These are phyloP conservation scores for Boletus huronensis DNA, from an alignment of 768 basidiomycete genomes.

Conservation along the genomic window DNA sequence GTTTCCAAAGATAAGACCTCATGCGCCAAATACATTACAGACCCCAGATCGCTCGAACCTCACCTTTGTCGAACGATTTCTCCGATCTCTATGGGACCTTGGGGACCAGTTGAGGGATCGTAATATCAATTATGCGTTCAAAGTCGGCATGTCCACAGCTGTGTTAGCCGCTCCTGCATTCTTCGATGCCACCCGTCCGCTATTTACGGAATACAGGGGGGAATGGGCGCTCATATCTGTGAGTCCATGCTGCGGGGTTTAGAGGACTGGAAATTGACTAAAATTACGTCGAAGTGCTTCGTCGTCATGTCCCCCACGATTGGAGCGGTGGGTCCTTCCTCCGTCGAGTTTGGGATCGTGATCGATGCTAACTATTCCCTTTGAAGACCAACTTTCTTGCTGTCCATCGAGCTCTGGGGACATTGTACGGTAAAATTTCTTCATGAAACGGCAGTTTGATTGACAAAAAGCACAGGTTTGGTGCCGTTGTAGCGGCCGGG, in stretches of 20 bases:
- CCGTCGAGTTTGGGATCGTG: neutral
- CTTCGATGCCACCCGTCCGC: conserved; percentile 68
- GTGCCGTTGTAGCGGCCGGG: conserved; percentile 70
- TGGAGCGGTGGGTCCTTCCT: conserved; percentile 59
- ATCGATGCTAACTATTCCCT: conserved; percentile 11
- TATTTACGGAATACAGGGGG: conserved; percentile 80
- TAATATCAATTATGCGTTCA: conserved; percentile 84
- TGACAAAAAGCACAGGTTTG: conserved; percentile 47
- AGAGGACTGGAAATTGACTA: conserved; percentile 2
- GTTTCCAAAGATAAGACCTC: conserved; percentile 80
- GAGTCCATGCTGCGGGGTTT: conserved; percentile 27
- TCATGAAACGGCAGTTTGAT: neutral
- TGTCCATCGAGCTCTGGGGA: conserved; percentile 80
- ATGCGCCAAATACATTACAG: conserved; percentile 83
- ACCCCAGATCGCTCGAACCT: conserved; percentile 65
- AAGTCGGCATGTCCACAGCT: conserved; percentile 80
- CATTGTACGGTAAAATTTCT: conserved; percentile 52
- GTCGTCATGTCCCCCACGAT: conserved; percentile 91
- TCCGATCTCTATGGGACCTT: conserved; percentile 71
- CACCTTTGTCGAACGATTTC: conserved; percentile 56
- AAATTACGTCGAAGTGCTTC: conserved; percentile 53
- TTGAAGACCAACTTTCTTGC: conserved; percentile 80
- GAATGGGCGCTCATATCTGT: conserved; percentile 97
- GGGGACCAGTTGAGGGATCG: conserved; percentile 62
- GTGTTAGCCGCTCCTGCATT: conserved; percentile 87